phyloP scores from a whole-genome alignment of 2,329 filamentous ascomycete species.

The Coleophoma cylindrospora region DNA sequence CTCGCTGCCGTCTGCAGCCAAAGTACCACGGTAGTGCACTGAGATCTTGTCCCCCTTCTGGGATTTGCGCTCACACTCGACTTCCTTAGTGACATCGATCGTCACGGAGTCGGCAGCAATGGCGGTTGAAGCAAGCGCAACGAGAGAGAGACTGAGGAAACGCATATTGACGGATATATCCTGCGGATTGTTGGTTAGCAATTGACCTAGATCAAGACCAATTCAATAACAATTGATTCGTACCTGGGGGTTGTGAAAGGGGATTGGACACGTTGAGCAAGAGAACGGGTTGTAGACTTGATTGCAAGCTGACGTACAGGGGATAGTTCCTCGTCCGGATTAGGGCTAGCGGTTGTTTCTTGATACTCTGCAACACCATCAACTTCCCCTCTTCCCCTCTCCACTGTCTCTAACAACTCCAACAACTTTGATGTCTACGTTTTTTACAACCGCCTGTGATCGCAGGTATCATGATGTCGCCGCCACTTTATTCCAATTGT shows the following conservation, averaged over 20 bases:
- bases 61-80: constrained; percentile 76
- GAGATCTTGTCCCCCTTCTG: constrained; percentile 71
- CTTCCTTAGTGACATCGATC: constrained; percentile 69
- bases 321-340: background rate
- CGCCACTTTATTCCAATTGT: too few species aligned
- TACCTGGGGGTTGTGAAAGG: background rate
- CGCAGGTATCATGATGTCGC: too few species aligned
- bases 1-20: constrained; percentile 64
- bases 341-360: background rate
- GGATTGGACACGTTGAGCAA: constrained; percentile 1
- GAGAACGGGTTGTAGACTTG: background rate
- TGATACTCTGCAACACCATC: background rate
- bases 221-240: background rate
- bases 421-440: too few species aligned
- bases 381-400: background rate
- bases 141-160: constrained; percentile 23
- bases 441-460: too few species aligned
- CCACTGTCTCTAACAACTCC: background rate
- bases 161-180: constrained; percentile 17
- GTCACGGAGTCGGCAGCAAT: constrained; percentile 45
- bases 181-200: background rate
- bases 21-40: constrained; percentile 87
- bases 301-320: background rate
- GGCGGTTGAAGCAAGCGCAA: constrained; percentile 19
- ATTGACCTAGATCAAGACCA: background rate